Percentiles rank a stretch among this genome's conserved stretches.
phyloP scores from a whole-genome alignment of 73 alveolate species.

The Urostyla sp. region DNA sequence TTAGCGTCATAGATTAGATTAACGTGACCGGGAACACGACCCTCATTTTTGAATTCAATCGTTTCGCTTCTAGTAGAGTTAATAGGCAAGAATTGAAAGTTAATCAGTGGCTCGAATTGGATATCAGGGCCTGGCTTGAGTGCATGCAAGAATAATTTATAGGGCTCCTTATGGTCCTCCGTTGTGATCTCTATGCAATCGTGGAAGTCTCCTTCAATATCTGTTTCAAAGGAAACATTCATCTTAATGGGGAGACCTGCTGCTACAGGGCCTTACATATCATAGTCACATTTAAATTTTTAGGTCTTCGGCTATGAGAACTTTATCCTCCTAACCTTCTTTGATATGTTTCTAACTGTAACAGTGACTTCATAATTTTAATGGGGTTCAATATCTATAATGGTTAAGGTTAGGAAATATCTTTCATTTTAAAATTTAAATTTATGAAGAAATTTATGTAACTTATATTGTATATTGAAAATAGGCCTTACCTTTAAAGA shows the following conservation, averaged over 20 bases:
- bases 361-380: constrained; percentile 97
- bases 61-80: constrained; percentile 87
- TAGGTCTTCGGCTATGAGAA: constrained; percentile 93
- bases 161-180: constrained; percentile 88
- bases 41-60: constrained; percentile 96
- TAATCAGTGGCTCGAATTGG: constrained; percentile 97
- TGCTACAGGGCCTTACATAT: constrained; percentile 88
- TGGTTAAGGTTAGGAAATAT: neutral
- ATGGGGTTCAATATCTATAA: constrained; percentile 92
- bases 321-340: constrained; percentile 90
- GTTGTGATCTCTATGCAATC: constrained; percentile 91
- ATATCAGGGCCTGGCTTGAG: constrained; percentile 95
- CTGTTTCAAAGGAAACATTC: constrained; percentile 97
- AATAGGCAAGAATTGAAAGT: constrained; percentile 94
- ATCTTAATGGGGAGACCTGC: constrained; percentile 96
- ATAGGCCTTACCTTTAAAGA: constrained; percentile 76
- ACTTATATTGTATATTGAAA: neutral
- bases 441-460: neutral
- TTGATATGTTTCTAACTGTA: constrained; percentile 91
- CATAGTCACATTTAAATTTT: constrained; percentile 86
- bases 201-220: constrained; percentile 91
- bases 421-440: neutral
- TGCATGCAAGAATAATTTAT: constrained; percentile 90
- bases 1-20: constrained; percentile 83
- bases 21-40: constrained; percentile 90